These are phyloP conservation scores for Forsythia viridissima DNA, from an alignment of 257 asterid genomes.

Conservation along the genomic window DNA sequence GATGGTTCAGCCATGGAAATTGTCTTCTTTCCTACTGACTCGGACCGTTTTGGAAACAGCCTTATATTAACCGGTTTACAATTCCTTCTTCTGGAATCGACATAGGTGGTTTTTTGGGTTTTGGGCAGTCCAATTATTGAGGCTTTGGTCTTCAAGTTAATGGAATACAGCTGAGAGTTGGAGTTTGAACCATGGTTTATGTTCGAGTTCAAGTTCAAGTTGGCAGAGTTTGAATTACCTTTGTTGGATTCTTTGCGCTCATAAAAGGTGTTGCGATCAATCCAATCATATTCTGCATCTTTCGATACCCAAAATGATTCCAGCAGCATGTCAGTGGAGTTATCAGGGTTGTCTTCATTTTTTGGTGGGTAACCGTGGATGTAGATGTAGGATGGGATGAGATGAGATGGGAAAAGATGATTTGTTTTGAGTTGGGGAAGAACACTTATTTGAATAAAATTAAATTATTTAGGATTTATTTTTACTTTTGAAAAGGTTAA, in stretches of 20 bases:
- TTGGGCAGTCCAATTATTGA: neutral
- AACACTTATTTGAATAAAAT: too few species aligned
- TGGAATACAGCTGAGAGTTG: neutral
- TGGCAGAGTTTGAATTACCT: neutral
- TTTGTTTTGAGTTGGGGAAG: too few species aligned
- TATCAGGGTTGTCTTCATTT: neutral
- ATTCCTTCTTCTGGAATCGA: neutral
- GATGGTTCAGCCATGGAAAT: neutral
- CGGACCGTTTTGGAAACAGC: neutral
- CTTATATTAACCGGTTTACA: neutral
- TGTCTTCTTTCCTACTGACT: neutral
- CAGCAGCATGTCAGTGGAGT: neutral
- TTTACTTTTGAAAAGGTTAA: too few species aligned
- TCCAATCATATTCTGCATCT: neutral
- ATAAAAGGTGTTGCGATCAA: neutral
- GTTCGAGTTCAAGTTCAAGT: neutral
- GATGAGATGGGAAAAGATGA: too few species aligned
- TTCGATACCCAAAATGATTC: neutral
- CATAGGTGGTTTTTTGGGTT: neutral
- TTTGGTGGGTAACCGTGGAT: neutral
- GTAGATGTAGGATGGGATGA: too few species aligned
- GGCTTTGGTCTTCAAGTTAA: neutral
- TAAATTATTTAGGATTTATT: too few species aligned
- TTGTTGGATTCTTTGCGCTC: neutral
- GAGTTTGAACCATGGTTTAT: neutral